Conservation (phyloP, 192 early-diverging fungal species). For the Coemansia guatemalensis region DNA sequence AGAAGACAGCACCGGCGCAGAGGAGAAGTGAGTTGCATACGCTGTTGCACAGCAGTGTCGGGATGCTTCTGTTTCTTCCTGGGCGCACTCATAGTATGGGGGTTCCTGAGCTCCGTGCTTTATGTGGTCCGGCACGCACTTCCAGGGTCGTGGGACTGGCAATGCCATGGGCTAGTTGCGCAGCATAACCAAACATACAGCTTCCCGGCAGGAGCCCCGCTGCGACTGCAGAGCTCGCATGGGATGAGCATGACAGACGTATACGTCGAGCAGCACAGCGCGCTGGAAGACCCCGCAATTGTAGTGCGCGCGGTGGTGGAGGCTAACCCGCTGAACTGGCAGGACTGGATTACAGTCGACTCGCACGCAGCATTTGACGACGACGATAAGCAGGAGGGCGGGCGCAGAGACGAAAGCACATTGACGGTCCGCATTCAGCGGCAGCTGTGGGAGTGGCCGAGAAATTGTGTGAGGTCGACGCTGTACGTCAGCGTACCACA, state of each 20-base stretch:
- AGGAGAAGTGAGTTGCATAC: conserved; percentile 7
- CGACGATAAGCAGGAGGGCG: neutral
- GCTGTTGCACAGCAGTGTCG: conserved; percentile 16
- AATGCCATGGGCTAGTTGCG: conserved; percentile 14
- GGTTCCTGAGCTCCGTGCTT: conserved; percentile 4
- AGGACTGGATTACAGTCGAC: conserved; percentile 9
- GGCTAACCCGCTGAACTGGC: conserved; percentile 11
- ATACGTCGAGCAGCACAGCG: conserved; percentile 1
- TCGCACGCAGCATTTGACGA: neutral
- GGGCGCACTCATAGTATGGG: conserved; percentile 8
- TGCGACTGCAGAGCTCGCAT: conserved; percentile 27
- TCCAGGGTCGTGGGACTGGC: conserved; percentile 18
- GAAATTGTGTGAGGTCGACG: conserved; percentile 30
- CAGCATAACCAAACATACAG: conserved; percentile 14
- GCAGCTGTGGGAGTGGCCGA: conserved; percentile 31
- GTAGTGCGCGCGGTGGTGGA: conserved; percentile 30
- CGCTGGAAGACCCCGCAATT: neutral
- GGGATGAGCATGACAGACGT: conserved; percentile 31
- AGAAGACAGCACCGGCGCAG: neutral
- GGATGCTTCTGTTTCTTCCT: conserved; percentile 19
- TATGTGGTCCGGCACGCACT: conserved; percentile 11
- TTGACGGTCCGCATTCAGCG: conserved; percentile 9
- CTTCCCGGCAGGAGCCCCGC: neutral
- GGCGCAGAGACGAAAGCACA: neutral
- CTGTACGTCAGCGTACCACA: conserved; percentile 17